phyloP scores from a whole-genome alignment of 331 rosid species.

The Quercus lobata region DNA sequence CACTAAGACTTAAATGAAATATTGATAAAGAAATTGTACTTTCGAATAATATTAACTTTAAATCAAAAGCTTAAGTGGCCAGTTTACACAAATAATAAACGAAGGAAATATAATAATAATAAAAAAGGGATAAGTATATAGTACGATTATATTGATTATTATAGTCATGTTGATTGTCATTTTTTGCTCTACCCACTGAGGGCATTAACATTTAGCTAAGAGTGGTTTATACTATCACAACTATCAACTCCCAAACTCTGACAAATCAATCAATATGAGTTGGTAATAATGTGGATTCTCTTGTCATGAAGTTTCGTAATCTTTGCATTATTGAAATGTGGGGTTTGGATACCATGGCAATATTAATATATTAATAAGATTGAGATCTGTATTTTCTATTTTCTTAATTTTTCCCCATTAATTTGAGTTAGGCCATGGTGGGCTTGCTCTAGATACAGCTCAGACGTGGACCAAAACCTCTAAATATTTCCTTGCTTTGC shows the following conservation, averaged over 20 bases:
- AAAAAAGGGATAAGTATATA: no score
- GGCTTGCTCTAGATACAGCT: constrained; percentile 31
- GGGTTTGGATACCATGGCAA: constrained; percentile 18
- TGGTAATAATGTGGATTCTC: constrained; percentile 46
- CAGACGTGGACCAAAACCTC: constrained; percentile 21
- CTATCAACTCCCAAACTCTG: constrained; percentile 37
- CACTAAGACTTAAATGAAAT: constrained; percentile 14
- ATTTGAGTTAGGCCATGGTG: constrained; percentile 24
- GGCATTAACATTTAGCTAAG: background rate
- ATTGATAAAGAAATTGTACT: background rate
- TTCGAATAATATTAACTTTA: constrained; percentile 7
- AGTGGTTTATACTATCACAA: constrained; percentile 23
- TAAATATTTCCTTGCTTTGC: constrained; percentile 30
- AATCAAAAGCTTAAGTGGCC: constrained; percentile 40
- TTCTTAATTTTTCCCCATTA: background rate
- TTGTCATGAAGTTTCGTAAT: constrained; percentile 19
- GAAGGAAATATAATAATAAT: no score
- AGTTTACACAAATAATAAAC: background rate
- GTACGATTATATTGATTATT: no score
- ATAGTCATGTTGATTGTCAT: no score
- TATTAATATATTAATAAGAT: constrained; percentile 33
- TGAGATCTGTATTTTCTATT: constrained; percentile 17
- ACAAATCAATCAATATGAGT: constrained; percentile 58
- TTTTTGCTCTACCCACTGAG: constrained; percentile 24
- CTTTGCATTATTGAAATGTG: constrained; percentile 39